Conservation (phyloP, 2,329 filamentous ascomycete genomes). For the Cordyceps fumosorosea region DNA sequence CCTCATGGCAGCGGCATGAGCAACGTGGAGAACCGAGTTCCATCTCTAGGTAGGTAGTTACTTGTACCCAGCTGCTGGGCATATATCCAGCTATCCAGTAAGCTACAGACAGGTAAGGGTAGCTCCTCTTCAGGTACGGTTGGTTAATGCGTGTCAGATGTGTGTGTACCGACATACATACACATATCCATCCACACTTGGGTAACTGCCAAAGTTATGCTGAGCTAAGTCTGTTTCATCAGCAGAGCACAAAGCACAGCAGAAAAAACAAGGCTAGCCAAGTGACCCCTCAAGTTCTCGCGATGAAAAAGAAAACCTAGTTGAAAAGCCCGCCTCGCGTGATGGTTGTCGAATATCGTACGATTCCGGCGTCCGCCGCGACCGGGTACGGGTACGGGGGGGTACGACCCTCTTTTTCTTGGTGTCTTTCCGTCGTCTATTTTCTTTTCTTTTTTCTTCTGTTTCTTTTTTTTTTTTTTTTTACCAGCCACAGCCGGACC, state of each 20-base stretch:
- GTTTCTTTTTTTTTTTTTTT: not conserved
- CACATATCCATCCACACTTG: too few relatives aligned
- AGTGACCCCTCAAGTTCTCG: not conserved
- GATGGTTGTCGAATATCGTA: conserved; percentile 12
- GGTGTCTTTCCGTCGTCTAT: not conserved
- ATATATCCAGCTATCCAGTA: too few relatives aligned
- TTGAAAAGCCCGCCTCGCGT: not conserved
- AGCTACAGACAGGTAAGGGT: too few relatives aligned
- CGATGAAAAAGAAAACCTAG: not conserved
- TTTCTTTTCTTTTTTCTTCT: too few relatives aligned
- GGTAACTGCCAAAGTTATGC: too few relatives aligned
- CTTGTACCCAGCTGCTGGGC: too few relatives aligned
- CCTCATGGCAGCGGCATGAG: not conserved
- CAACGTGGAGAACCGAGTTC: not conserved
- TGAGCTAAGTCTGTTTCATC: not conserved
- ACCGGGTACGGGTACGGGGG: not conserved
- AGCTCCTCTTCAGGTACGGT: too few relatives aligned
- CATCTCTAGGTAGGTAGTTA: not conserved
- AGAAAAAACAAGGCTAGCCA: not conserved
- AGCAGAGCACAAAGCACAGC: not conserved
- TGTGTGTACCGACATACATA: too few relatives aligned
- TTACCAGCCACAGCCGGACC: conserved; percentile 1
- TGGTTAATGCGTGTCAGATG: too few relatives aligned
- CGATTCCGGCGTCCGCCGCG: conserved; percentile 10
- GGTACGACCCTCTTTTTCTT: not conserved